Evolutionary conservation across 768 basidiomycete species (phyloP).

Genomic region (Suillus sp.): DNA sequence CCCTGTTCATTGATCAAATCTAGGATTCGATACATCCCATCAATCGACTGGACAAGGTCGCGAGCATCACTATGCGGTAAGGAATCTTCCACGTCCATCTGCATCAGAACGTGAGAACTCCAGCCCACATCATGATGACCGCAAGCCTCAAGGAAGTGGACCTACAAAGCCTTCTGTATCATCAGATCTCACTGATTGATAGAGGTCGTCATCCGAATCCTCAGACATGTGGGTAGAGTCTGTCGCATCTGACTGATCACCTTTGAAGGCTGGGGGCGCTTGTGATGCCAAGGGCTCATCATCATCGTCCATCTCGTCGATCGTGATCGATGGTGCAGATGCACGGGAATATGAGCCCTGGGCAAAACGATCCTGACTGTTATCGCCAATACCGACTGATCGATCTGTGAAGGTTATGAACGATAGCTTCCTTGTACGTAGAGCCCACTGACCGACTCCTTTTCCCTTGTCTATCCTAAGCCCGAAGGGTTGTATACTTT

Average conservation of each 20-base stretch:
- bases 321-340: neutral
- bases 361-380: neutral
- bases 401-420: slow-evolving; percentile 1
- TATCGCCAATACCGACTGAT: neutral
- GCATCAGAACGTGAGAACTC: neutral
- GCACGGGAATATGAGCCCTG: slow-evolving; percentile 7
- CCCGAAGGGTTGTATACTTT: neutral
- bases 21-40: slow-evolving; percentile 54
- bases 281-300: slow-evolving; percentile 10
- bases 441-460: neutral
- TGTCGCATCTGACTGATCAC: neutral
- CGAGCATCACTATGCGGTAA: slow-evolving; percentile 17
- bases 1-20: slow-evolving; percentile 55
- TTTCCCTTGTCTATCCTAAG: neutral
- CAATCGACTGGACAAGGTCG: slow-evolving; percentile 35
- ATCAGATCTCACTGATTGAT: neutral
- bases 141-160: neutral
- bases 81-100: slow-evolving; percentile 26
- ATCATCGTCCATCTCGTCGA: slow-evolving; percentile 7
- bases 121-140: slow-evolving; percentile 7
- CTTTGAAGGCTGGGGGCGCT: neutral
- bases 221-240: neutral
- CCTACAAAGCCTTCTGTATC: neutral
- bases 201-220: slow-evolving; percentile 4
- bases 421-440: too few relatives aligned